Evolutionary conservation across 2,329 filamentous ascomycete genomes (phyloP), one percentile per base, ranked within the genome.

Genomic region (Rhexocercosporidium sp.): DNA sequence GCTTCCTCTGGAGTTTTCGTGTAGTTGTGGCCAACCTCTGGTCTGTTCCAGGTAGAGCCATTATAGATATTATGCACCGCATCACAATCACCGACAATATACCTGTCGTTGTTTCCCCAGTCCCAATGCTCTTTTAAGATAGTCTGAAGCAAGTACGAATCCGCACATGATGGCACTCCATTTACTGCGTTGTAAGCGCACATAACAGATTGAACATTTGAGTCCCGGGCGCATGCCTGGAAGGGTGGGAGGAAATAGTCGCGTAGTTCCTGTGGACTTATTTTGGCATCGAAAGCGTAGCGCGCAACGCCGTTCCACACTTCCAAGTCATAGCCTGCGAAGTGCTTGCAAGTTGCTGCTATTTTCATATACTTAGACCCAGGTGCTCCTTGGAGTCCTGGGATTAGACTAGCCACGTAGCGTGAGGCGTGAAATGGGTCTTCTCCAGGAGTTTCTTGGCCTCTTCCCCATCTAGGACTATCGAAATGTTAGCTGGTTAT

Each of bases 241-340:
- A 92, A 92, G 0, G 88, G 84, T 0, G 86, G 88, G 46, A 90
- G 81, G 73, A 90, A 92, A 77, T 91, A 92, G 72, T 91, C 89
- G 0, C 85, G 82, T 4, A 92, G 78, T 67, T 92, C 90, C 71
- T 91, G 89, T 57, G 82, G 79, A 9, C 81, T 81, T 66, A 90
- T 84, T 14, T 82, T 79, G 6, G 88, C 83, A 73, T 90, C 82
- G 68, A 87, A 89, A 18, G 82, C 81, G 74, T 84, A 81, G 12
- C 84, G 79, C 18, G 77, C 78, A 39, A 39, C 14, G 8, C 34
- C 34, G 34, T 39, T 39, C 34, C 34, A 39, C 22, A 47, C 37
- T 31, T 88, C 86, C 2, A 73, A 25, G 53, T 88, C 86, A 71
- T 89, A 88, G 0, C 81, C 86, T 0, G 84, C 85, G 65, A 81